Evolutionary conservation across 2,329 filamentous ascomycete species (phyloP), one percentile per base, ranked within the genome.

Genomic region (Penicillium sp.): DNA sequence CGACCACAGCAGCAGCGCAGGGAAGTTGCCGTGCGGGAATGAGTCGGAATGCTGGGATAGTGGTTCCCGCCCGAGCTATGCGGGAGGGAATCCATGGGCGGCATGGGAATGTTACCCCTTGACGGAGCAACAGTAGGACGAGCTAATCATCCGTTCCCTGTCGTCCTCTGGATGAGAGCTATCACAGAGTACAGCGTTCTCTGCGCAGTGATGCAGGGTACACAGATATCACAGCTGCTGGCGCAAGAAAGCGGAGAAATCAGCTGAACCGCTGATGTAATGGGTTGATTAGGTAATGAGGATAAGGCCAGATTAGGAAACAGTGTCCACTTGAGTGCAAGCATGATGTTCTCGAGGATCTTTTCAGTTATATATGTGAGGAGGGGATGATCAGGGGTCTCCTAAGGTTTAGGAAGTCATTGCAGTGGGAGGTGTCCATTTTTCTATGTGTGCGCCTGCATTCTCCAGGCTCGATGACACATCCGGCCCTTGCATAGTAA

Each of bases 1-100:
- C 86, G 87, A 55, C 92, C 93, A 78, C 93, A 99, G 78, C 93
- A 99, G 81, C 95, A 98, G 55, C 69, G 69, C 49, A 77, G 66
- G 42, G 66, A 62, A 39, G 67, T 61, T 19, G 67, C 63, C 44
- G 62, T 50, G 29, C 60, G 62, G 19, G 65, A 68, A 59, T 72
- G 67, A 54, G 68, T 69, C 52, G 69, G 71, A 71, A 73, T 73
- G 68, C 65, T 70, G 59, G 69, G 62, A 58, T 44, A 50, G 33
- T 51, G 31, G 42, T 47, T 50, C 49, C 42, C 59, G 57, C 56
- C 61, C 58, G 62, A 53, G 58, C 61, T 67, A 70, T 69, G 64
- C 55, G 62, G 59, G 53, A 50, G 49, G 53, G 67, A 62, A 65
- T 71, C 70, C 70, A 70, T 71, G 50, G 57, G 55, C 48, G 54